Conservation (phyloP, 1,284 basidiomycete genomes). For the Moniliella sp. region DNA sequence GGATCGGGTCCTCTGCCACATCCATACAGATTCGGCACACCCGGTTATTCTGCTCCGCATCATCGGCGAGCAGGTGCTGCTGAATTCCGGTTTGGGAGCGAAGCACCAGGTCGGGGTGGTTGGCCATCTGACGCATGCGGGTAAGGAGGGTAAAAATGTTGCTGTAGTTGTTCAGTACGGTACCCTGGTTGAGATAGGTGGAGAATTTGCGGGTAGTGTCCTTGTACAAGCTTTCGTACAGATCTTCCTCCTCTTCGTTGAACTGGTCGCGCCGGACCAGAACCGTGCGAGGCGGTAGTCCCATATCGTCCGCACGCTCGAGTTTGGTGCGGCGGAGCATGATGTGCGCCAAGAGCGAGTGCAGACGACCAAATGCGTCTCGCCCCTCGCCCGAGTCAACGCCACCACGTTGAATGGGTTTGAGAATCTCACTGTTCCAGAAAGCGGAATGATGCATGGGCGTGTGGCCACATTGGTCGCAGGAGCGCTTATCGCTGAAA, state of each 20-base stretch:
- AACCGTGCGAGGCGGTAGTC: conserved; percentile 79
- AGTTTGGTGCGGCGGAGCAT: conserved; percentile 63
- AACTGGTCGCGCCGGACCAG: conserved; percentile 75
- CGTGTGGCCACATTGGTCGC: conserved; percentile 74
- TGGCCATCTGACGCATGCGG: conserved; percentile 34
- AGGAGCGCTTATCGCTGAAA: conserved; percentile 59
- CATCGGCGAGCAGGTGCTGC: conserved; percentile 17
- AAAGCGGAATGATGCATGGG: conserved; percentile 70
- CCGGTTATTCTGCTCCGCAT: conserved; percentile 8
- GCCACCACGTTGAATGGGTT: conserved; percentile 27
- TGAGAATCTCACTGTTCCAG: conserved; percentile 32
- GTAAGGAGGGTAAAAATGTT: conserved; percentile 37
- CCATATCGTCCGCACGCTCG: conserved; percentile 87
- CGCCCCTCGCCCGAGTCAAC: conserved; percentile 20
- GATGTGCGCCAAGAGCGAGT: conserved; percentile 66
- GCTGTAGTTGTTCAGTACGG: conserved; percentile 40
- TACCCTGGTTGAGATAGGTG: conserved; percentile 75
- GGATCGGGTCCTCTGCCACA: conserved; percentile 82
- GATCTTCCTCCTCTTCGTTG: conserved; percentile 84
- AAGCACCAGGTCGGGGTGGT: conserved; percentile 67
- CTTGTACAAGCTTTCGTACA: conserved; percentile 75
- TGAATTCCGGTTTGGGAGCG: conserved; percentile 48
- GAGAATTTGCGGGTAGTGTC: conserved; percentile 75
- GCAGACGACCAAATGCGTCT: conserved; percentile 23
- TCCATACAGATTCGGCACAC: conserved; percentile 83